A percentile compares a stretch with the other conserved stretches of the same genome.
phyloP scores from a whole-genome alignment of 768 basidiomycete genomes.

The Cyclocybe cylindracea region DNA sequence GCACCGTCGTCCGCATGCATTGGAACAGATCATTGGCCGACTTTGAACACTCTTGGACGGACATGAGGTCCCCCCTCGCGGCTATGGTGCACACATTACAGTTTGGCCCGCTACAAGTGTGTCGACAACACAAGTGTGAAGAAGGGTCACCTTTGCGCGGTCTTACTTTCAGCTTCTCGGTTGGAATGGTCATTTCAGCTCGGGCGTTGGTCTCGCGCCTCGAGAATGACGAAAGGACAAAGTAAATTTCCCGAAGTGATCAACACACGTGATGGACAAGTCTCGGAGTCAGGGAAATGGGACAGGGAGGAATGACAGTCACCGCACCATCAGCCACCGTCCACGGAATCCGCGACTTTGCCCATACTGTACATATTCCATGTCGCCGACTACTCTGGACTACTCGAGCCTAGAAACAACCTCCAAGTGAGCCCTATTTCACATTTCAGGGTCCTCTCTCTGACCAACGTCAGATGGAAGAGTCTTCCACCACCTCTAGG shows the following conservation, averaged over 20 bases:
- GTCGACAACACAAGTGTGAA: constrained; percentile 4
- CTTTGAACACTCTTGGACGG: constrained; percentile 54
- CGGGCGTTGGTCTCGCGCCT: too few species aligned
- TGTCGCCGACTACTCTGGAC: constrained; percentile 30
- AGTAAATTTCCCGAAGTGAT: background rate
- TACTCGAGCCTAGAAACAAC: constrained; percentile 41
- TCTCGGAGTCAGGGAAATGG: constrained; percentile 5
- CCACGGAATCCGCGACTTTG: too few species aligned
- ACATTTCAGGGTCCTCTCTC: background rate
- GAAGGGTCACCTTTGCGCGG: constrained; percentile 64
- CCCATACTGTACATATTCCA: background rate
- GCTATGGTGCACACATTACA: constrained; percentile 69
- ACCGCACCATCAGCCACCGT: too few species aligned
- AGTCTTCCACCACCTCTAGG: constrained; percentile 68
- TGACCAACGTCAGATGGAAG: constrained; percentile 49
- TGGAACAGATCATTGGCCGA: constrained; percentile 63
- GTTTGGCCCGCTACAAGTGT: constrained; percentile 39
- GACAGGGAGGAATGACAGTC: background rate
- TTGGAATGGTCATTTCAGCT: constrained; percentile 57
- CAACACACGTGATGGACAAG: constrained; percentile 14
- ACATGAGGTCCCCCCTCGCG: constrained; percentile 62
- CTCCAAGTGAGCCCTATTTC: constrained; percentile 30
- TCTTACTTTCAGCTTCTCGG: constrained; percentile 79
- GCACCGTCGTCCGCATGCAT: constrained; percentile 85
- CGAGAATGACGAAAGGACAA: background rate